Percentiles rank a stretch among this genome's conserved stretches.
Conservation (phyloP, 768 basidiomycete species). For the Dendrothele bispora region DNA sequence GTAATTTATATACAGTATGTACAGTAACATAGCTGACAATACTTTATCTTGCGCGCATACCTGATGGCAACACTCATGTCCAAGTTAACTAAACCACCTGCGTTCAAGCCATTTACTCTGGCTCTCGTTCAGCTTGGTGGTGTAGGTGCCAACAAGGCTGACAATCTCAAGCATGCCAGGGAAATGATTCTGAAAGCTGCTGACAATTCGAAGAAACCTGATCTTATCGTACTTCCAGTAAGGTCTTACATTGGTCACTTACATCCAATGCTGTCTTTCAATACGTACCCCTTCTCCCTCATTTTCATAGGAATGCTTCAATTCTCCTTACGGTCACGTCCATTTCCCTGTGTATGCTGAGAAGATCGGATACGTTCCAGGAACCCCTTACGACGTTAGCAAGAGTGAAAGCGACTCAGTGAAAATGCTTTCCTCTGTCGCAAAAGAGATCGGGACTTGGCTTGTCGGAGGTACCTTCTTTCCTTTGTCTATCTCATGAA, state of each 20-base stretch:
- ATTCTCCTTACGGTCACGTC: slow-evolving; percentile 78
- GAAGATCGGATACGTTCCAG: slow-evolving; percentile 62
- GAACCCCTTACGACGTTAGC: slow-evolving; percentile 55
- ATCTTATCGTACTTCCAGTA: slow-evolving; percentile 85
- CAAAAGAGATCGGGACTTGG: slow-evolving; percentile 80
- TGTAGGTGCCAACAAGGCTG: slow-evolving; percentile 65
- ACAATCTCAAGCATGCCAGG: slow-evolving; percentile 81
- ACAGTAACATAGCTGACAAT: too few species aligned
- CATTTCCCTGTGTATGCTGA: slow-evolving; percentile 88
- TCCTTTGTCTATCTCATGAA: neutral
- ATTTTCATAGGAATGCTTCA: slow-evolving; percentile 74
- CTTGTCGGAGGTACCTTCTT: slow-evolving; percentile 78
- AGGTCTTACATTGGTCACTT: slow-evolving; percentile 18
- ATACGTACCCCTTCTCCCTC: neutral
- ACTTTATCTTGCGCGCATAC: neutral
- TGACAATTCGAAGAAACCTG: slow-evolving; percentile 59
- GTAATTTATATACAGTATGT: too few species aligned
- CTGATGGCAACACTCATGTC: slow-evolving; percentile 19
- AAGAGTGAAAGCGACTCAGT: slow-evolving; percentile 72
- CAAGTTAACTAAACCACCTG: slow-evolving; percentile 23
- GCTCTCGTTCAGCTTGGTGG: slow-evolving; percentile 90
- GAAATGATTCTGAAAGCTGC: slow-evolving; percentile 79
- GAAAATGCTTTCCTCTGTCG: slow-evolving; percentile 76
- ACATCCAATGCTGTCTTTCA: slow-evolving; percentile 1
- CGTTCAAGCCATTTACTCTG: slow-evolving; percentile 75